phyloP scores from a whole-genome alignment of 2,329 filamentous ascomycete genomes.

The Neofusicoccum parvum region DNA sequence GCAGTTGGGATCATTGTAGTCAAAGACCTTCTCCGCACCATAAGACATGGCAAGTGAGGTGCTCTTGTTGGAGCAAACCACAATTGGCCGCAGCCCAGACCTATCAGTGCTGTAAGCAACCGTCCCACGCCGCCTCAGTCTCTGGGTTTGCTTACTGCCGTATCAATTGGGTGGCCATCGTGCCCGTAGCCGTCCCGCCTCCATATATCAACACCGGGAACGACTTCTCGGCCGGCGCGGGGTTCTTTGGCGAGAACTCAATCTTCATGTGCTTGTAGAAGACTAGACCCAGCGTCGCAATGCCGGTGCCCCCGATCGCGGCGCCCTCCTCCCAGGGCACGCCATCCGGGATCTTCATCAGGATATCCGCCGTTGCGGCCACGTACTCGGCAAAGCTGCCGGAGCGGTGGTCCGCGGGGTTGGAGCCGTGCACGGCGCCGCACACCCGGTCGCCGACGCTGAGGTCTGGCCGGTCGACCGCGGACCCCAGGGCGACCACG shows the following conservation, averaged over 20 bases:
- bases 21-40: constrained; percentile 53
- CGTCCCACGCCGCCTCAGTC: background rate
- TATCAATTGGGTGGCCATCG: constrained; percentile 47
- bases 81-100: constrained; percentile 46
- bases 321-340: background rate
- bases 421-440: background rate
- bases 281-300: constrained; percentile 14
- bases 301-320: background rate
- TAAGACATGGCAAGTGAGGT: constrained; percentile 50
- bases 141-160: no score
- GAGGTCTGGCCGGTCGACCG: background rate
- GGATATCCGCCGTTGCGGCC: background rate
- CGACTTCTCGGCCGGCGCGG: background rate
- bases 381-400: constrained; percentile 6
- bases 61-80: constrained; percentile 53
- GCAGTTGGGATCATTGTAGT: constrained; percentile 49
- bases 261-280: background rate
- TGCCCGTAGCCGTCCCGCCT: constrained; percentile 48
- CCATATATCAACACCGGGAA: constrained; percentile 31
- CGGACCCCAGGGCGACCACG: background rate
- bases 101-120: background rate
- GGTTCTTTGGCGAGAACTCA: no score
- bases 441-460: background rate
- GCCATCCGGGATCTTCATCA: background rate
- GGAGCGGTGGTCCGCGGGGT: background rate